A percentile compares a stretch with the other conserved stretches of the same genome.
Conservation (phyloP, 495 filamentous ascomycete genomes). For the Tricharina praecox region DNA sequence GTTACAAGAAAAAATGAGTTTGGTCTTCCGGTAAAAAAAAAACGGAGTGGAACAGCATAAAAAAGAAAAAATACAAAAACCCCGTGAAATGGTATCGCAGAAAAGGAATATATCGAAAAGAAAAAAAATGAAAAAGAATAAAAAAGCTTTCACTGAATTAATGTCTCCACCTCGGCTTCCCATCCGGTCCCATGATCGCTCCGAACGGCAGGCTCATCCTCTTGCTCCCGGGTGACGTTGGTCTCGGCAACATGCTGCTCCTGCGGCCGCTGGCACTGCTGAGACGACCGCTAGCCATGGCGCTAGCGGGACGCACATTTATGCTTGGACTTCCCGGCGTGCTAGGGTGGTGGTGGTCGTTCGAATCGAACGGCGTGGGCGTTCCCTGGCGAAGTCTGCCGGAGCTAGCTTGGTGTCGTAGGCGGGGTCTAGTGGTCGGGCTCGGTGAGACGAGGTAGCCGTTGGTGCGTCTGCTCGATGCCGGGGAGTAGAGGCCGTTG, state of each 20-base stretch:
- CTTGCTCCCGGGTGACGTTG: constrained; percentile 8
- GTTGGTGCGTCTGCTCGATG: neutral
- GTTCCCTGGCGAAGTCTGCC: constrained; percentile 17
- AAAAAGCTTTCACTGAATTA: too few species aligned
- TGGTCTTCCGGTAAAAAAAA: too few species aligned
- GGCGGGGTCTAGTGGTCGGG: neutral
- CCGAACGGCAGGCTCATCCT: neutral
- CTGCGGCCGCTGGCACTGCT: constrained; percentile 13
- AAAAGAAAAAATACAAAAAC: too few species aligned
- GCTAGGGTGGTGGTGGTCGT: constrained; percentile 4
- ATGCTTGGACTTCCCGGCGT: constrained; percentile 1
- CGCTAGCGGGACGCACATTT: constrained; percentile 19
- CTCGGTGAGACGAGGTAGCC: constrained; percentile 13
- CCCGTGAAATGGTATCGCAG: too few species aligned
- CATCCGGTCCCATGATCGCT: neutral
- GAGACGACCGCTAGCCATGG: constrained; percentile 15
- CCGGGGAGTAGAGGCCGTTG: neutral
- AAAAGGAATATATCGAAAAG: too few species aligned
- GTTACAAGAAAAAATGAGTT: too few species aligned
- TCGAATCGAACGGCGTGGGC: constrained; percentile 7
- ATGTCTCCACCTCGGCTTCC: constrained; percentile 5
- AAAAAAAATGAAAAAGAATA: too few species aligned
- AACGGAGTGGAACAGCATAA: too few species aligned
- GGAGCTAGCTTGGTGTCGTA: constrained; percentile 10
- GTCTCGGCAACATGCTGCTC: constrained; percentile 26